phyloP scores from a whole-genome alignment of 768 basidiomycete species.

The Boletus reticuloceps region DNA sequence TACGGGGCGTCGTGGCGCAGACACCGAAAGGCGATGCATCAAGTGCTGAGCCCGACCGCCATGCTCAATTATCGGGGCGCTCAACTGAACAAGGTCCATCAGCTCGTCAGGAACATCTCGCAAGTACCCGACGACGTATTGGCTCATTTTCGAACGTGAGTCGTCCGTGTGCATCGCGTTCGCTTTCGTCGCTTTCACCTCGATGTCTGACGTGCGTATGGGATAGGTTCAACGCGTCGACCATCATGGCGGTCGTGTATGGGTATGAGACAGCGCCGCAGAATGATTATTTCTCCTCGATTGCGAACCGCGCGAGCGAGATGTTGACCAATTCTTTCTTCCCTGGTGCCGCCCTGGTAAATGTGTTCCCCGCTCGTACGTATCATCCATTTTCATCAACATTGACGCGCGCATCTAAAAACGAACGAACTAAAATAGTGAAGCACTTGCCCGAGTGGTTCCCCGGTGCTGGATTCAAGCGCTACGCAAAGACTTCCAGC shows the following conservation, averaged over 20 bases:
- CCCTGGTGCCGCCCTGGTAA: conserved; percentile 31
- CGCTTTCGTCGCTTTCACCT: neutral
- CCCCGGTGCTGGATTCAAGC: conserved; percentile 38
- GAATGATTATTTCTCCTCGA: conserved; percentile 30
- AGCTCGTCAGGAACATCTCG: conserved; percentile 30
- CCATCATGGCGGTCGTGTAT: conserved; percentile 32
- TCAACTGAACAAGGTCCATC: conserved; percentile 31
- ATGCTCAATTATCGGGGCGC: conserved; percentile 29
- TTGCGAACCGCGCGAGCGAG: conserved; percentile 30
- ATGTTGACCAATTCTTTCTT: conserved; percentile 26
- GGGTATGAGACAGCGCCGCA: conserved; percentile 25
- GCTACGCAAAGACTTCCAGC: conserved; percentile 22
- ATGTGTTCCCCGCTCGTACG: conserved; percentile 30
- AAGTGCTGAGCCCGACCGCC: conserved; percentile 32
- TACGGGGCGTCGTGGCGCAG: conserved; percentile 39
- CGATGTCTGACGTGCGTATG: conserved; percentile 4
- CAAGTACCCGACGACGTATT: conserved; percentile 27
- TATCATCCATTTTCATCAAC: neutral
- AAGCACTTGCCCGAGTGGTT: conserved; percentile 38
- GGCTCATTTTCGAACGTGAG: conserved; percentile 21
- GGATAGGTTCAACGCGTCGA: conserved; percentile 23
- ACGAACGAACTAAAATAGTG: conserved; percentile 18
- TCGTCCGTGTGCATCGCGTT: no score
- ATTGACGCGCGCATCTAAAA: neutral
- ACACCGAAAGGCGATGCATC: conserved; percentile 37